Evolutionary conservation across 768 basidiomycete genomes (phyloP).

Genomic region (Leccinellum rugosiceps): DNA sequence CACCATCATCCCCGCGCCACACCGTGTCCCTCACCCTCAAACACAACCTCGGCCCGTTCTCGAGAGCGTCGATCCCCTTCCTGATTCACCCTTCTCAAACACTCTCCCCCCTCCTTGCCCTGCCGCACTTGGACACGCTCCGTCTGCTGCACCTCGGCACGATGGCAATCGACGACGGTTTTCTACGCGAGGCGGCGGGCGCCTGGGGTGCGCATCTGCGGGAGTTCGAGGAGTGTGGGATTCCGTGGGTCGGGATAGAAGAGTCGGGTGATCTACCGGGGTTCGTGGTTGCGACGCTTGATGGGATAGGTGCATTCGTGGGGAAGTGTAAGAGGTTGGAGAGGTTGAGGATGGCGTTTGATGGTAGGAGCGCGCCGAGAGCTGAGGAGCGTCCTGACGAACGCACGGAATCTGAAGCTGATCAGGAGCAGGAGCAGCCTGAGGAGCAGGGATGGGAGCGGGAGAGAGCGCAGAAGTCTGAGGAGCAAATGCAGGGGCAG

Average conservation of each 20-base stretch:
- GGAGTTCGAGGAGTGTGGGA: conserved; percentile 26
- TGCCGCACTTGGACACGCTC: conserved; percentile 17
- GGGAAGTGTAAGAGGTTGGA: conserved; percentile 17
- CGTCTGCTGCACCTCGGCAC: conserved; percentile 26
- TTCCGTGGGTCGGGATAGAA: conserved; percentile 25
- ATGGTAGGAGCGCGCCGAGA: conserved; percentile 13
- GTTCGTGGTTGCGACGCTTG: conserved; percentile 17
- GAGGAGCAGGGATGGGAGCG: neutral
- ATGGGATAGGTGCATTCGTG: conserved; percentile 21
- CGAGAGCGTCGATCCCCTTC: conserved; percentile 22
- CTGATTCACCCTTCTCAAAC: conserved; percentile 24
- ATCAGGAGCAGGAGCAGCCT: neutral
- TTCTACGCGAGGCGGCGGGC: conserved; percentile 22
- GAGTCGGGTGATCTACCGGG: conserved; percentile 11
- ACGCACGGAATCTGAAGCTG: neutral
- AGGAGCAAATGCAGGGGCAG: neutral
- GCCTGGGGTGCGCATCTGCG: conserved; percentile 27
- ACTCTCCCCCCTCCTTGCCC: conserved; percentile 23
- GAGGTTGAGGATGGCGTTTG: conserved; percentile 23
- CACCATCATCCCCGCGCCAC: neutral
- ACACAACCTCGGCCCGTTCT: conserved; percentile 22
- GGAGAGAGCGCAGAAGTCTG: neutral
- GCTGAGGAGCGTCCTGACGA: neutral
- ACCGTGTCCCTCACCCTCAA: conserved; percentile 26
- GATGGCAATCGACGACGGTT: conserved; percentile 27